Conservation (phyloP, 352 stramenopile species). For the Globisporangium camurandrum region DNA sequence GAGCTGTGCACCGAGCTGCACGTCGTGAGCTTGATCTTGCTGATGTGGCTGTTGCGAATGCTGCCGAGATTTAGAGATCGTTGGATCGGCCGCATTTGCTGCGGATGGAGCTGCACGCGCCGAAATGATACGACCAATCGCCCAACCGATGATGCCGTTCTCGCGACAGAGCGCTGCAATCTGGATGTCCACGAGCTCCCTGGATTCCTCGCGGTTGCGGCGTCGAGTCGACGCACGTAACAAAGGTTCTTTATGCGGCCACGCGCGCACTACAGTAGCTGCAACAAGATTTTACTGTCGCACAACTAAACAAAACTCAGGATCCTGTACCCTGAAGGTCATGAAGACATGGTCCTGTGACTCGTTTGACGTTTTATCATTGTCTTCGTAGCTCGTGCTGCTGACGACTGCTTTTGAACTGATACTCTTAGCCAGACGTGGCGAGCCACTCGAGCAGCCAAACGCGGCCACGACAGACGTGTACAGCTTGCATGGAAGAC, state of each 20-base stretch:
- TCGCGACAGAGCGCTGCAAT: conserved; percentile 10
- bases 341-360: conserved; percentile 7
- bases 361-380: neutral
- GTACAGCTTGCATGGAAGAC: conserved; percentile 15
- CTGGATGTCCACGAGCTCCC: conserved; percentile 9
- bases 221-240: too few relatives aligned
- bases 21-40: conserved; percentile 5
- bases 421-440: too few relatives aligned
- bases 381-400: too few relatives aligned
- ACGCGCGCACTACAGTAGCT: neutral
- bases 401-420: too few relatives aligned
- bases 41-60: neutral
- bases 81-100: neutral
- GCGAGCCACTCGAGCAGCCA: too few relatives aligned
- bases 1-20: conserved; percentile 7
- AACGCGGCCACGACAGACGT: conserved; percentile 6
- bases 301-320: conserved; percentile 7
- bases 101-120: conserved; percentile 7
- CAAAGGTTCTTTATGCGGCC: too few relatives aligned
- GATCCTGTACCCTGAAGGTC: conserved; percentile 14
- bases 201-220: neutral
- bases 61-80: too few relatives aligned
- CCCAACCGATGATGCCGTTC: conserved; percentile 10
- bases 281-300: neutral
- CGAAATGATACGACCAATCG: conserved; percentile 9